phyloP scores from a whole-genome alignment of 2,329 filamentous ascomycete species.

The Penicillium carneum region DNA sequence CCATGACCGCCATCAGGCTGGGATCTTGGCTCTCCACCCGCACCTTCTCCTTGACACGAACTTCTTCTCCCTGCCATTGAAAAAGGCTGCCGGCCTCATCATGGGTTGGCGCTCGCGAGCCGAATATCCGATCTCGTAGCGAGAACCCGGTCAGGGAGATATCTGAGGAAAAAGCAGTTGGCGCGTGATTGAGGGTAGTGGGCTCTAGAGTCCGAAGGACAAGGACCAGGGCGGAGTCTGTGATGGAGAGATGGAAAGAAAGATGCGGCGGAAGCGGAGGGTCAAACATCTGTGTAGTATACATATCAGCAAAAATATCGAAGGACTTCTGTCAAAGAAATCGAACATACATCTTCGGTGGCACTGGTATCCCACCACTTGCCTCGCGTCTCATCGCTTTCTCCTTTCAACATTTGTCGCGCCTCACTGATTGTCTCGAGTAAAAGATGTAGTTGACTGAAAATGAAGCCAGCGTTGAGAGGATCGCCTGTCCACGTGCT shows the following conservation, averaged over 20 bases:
- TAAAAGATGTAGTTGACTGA: conserved; percentile 64
- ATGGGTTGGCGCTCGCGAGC: conserved; percentile 66
- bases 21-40: conserved; percentile 89
- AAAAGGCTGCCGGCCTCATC: conserved; percentile 84
- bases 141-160: conserved; percentile 67
- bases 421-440: conserved; percentile 69
- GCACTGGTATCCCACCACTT: conserved; percentile 65
- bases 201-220: conserved; percentile 74
- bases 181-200: conserved; percentile 64
- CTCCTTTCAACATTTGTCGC: conserved; percentile 65
- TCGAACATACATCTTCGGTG: conserved; percentile 63
- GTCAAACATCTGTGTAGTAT: conserved; percentile 59
- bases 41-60: conserved; percentile 88
- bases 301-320: conserved; percentile 13
- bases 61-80: conserved; percentile 71
- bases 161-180: conserved; percentile 72
- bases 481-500: conserved; percentile 75
- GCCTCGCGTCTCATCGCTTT: conserved; percentile 56
- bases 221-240: conserved; percentile 73
- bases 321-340: conserved; percentile 9
- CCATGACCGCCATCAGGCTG: conserved; percentile 79
- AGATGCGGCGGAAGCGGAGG: conserved; percentile 70
- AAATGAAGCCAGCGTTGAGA: conserved; percentile 64
- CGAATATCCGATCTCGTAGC: conserved; percentile 63
- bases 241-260: conserved; percentile 74